phyloP scores from a whole-genome alignment of 805 yeast species.

The Zygosaccharomyces lentus region DNA sequence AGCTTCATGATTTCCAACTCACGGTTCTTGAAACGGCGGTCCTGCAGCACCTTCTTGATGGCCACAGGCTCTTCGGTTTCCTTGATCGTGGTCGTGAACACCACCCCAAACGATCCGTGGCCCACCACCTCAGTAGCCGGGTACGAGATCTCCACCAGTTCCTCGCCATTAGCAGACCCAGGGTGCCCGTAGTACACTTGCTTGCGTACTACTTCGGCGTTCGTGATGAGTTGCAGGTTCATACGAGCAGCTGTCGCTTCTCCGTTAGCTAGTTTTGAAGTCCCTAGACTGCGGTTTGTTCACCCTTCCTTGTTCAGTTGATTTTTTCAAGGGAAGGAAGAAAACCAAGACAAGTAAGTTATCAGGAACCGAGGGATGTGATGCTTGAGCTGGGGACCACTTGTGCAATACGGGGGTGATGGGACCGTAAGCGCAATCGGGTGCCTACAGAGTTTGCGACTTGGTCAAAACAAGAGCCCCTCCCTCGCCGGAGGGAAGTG shows the following conservation, averaged over 20 bases:
- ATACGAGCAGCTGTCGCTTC: constrained; percentile 8
- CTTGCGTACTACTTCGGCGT: constrained; percentile 28
- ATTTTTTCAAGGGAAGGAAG: not conserved
- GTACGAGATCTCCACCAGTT: constrained; percentile 15
- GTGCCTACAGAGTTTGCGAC: not conserved
- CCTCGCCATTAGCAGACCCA: constrained; percentile 6
- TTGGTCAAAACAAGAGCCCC: not conserved
- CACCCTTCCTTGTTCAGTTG: not conserved
- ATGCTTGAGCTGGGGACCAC: not conserved
- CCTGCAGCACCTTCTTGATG: constrained; percentile 93
- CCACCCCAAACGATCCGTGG: constrained; percentile 99
- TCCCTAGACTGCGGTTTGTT: not conserved
- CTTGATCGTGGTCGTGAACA: constrained; percentile 77
- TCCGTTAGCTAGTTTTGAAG: not conserved
- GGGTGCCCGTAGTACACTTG: constrained; percentile 28
- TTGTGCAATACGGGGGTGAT: not conserved
- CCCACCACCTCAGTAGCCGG: constrained; percentile 89
- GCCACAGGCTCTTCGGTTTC: constrained; percentile 82
- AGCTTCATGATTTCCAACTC: constrained; percentile 94
- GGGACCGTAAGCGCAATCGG: not conserved
- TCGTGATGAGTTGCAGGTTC: constrained; percentile 23
- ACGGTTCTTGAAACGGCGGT: constrained; percentile 87
- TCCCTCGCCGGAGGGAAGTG: not conserved
- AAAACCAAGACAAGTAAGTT: not conserved
- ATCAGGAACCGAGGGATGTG: not conserved